These are phyloP conservation scores for Diplotaxis tenuifolia DNA, from an alignment of 345 rosid genomes.

Conservation along the genomic window DNA sequence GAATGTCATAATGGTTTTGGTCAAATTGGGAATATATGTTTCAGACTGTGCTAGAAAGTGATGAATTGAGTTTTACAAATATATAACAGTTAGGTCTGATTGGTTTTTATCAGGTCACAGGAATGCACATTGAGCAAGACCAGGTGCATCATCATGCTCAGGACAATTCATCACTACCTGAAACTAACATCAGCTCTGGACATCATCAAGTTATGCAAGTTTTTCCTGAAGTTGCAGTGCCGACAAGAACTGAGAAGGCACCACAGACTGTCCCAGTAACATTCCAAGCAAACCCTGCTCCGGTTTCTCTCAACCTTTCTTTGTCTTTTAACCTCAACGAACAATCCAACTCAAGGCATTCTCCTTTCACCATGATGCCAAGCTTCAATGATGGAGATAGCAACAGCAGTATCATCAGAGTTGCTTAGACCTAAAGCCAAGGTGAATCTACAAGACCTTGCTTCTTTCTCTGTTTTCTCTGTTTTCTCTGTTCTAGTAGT, in stretches of 20 bases:
- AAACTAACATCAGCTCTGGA: slow-evolving; percentile 35
- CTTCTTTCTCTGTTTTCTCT: slow-evolving; percentile 25
- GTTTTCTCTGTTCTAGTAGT: slow-evolving; percentile 21
- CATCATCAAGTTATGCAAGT: slow-evolving; percentile 43
- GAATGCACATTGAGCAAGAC: slow-evolving; percentile 53
- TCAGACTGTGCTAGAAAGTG: neutral
- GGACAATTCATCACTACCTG: slow-evolving; percentile 43
- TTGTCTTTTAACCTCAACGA: slow-evolving; percentile 48
- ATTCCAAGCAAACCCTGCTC: slow-evolving; percentile 37
- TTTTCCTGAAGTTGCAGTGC: slow-evolving; percentile 33
- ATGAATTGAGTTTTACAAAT: neutral
- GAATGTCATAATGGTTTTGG: neutral
- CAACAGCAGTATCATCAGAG: slow-evolving; percentile 60
- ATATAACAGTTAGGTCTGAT: slow-evolving; percentile 11
- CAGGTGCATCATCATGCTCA: slow-evolving; percentile 34
- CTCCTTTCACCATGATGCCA: slow-evolving; percentile 48
- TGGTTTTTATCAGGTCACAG: slow-evolving; percentile 51
- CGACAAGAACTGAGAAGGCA: slow-evolving; percentile 35
- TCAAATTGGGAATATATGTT: slow-evolving; percentile 1
- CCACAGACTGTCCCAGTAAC: slow-evolving; percentile 27
- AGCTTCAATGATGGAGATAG: slow-evolving; percentile 62
- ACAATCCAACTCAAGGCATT: slow-evolving; percentile 31
- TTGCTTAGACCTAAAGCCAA: slow-evolving; percentile 37
- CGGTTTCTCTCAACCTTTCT: slow-evolving; percentile 65
- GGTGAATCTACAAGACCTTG: slow-evolving; percentile 39